Percentiles rank a stretch among this genome's conserved stretches.
These are phyloP conservation scores for Allantophomopsis lycopodina DNA, from an alignment of 2,329 filamentous ascomycete species.

Conservation along the genomic window DNA sequence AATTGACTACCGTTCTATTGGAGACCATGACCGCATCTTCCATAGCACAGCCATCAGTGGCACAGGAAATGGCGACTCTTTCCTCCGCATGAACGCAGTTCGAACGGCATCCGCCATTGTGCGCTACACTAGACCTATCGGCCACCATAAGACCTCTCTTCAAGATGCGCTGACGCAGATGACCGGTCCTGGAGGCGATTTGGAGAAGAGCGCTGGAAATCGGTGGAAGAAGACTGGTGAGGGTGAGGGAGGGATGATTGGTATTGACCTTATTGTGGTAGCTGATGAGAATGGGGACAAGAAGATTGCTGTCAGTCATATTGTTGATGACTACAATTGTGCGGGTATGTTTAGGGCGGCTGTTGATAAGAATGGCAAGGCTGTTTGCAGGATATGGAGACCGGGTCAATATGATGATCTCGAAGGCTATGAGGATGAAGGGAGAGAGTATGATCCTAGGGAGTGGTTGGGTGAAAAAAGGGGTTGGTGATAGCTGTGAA, in stretches of 20 bases:
- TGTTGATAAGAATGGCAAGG: conserved; percentile 45
- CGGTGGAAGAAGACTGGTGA: conserved; percentile 65
- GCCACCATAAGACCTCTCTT: conserved; percentile 23
- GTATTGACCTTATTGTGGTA: conserved; percentile 48
- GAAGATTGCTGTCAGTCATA: conserved; percentile 28
- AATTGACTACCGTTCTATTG: conserved; percentile 17
- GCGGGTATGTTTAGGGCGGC: conserved; percentile 81
- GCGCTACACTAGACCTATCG: conserved; percentile 31
- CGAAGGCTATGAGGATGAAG: conserved; percentile 16
- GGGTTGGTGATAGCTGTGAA: background rate
- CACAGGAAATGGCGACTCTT: conserved; percentile 82
- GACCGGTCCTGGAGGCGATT: conserved; percentile 56
- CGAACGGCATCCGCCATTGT: conserved; percentile 63
- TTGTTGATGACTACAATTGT: conserved; percentile 73
- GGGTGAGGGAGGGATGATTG: conserved; percentile 77
- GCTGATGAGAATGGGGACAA: conserved; percentile 27
- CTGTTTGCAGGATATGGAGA: conserved; percentile 42
- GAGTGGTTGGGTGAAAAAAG: conserved; percentile 13
- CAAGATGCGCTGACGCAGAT: conserved; percentile 47
- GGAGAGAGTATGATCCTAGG: conserved; percentile 15
- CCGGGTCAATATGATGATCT: conserved; percentile 9
- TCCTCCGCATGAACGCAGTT: conserved; percentile 57
- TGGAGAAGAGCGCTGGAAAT: conserved; percentile 60
- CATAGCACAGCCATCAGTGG: conserved; percentile 48
- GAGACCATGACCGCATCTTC: conserved; percentile 8